Evolutionary conservation across 2,329 filamentous ascomycete species (phyloP), one percentile per base, ranked within the genome.

Genomic region (Talaromyces funiculosus): DNA sequence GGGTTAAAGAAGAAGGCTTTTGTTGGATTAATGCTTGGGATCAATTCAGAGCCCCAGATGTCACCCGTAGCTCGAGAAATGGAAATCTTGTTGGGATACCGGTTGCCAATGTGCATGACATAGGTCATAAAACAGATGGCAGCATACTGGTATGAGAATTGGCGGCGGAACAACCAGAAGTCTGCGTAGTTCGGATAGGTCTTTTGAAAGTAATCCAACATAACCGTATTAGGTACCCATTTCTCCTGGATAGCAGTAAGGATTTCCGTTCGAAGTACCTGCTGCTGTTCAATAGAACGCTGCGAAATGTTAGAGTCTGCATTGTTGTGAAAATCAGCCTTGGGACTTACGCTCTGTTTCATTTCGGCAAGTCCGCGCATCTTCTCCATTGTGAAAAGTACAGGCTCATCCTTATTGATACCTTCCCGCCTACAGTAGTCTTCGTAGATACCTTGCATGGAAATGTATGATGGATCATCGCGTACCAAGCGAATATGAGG

Each of bases 51-150:
- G 53, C 92, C 92, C 95, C 95, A 99, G 67, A 99, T 90, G 70
- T 95, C 94, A 65, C 95, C 95, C 5, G 89, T 92, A 31, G 85
- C 84, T 24, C 92, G 88, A 10, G 91, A 89, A 69, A 99, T 95
- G 76, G 90, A 89, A 74, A 97, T 88, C 82, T 99, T 99, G 75
- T 92, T 91, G 5, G 94, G 95, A 75, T 94, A 96, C 31, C 94
- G 90, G 73, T 91, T 91, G 72, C 93, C 91, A 86, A 99, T 97
- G 78, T 93, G 93, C 79, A 99, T 88, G 62, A 97, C 89, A 72
- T 97, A 99, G 3, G 94, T 97, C 89, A 99, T 96, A 78, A 99
- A 99, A 0, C 94, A 96, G 65, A 97, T 83, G 1, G 92, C 86
- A 20, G 94, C 93, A 63, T 96, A 87, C 77, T 99, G 94, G 80